These are phyloP conservation scores for Agrostemma githago DNA, from an alignment of 148 eudicot species.

Conservation along the genomic window DNA sequence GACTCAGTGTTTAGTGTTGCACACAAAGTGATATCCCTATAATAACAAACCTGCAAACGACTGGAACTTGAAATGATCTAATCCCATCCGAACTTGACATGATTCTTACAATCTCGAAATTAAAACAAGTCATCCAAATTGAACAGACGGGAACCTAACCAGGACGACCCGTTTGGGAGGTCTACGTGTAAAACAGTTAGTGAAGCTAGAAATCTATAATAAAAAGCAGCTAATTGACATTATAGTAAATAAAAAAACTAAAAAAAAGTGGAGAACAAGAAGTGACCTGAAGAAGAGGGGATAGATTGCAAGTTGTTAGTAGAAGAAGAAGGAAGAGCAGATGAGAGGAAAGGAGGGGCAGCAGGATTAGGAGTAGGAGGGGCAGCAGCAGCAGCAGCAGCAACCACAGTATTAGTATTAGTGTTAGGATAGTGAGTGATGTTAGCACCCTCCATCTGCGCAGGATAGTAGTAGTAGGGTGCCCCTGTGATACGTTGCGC, in stretches of 20 bases:
- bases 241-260: neutral
- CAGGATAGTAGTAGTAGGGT: slow-evolving; percentile 30
- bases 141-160: no score
- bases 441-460: slow-evolving; percentile 7
- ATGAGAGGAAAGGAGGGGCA: neutral
- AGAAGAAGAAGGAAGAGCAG: slow-evolving; percentile 2
- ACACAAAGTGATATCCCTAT: no score
- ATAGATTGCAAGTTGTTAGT: neutral
- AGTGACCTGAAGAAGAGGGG: slow-evolving; percentile 27
- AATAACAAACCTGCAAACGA: no score
- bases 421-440: slow-evolving; percentile 18
- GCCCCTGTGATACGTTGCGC: slow-evolving; percentile 24
- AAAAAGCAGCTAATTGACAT: no score
- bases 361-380: neutral
- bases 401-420: neutral
- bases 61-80: no score
- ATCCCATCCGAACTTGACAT: no score
- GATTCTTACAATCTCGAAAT: no score
- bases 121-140: no score
- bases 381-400: neutral
- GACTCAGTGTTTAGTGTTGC: no score
- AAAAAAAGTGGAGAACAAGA: neutral
- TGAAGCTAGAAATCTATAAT: no score
- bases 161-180: no score
- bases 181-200: no score